A percentile compares a stretch with the other conserved stretches of the same genome.
Conservation (phyloP, 169 alveolate species). For the Cyclospora cayetanensis region DNA sequence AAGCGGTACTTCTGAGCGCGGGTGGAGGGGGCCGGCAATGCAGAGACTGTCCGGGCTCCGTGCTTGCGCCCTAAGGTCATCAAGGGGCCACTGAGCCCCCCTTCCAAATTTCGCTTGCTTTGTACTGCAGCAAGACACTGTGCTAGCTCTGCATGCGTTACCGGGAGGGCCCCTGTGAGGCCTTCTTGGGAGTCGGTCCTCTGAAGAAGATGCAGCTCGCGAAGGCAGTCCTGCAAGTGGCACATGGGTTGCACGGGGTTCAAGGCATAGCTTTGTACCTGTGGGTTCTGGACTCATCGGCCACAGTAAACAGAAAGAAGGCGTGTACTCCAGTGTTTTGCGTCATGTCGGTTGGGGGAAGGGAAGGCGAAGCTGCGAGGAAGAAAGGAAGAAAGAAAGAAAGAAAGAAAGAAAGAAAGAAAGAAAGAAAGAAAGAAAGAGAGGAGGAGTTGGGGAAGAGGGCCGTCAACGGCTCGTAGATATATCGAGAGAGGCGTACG, state of each 20-base stretch:
- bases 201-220: slow-evolving; percentile 59
- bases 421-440: not conserved
- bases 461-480: not conserved
- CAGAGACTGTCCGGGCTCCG: not conserved
- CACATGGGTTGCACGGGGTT: not conserved
- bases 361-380: not conserved
- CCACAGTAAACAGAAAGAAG: not conserved
- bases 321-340: not conserved
- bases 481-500: not conserved
- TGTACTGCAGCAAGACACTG: not conserved
- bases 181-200: not conserved
- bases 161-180: slow-evolving; percentile 2
- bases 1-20: slow-evolving; percentile 1
- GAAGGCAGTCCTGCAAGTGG: slow-evolving; percentile 50
- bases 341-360: not conserved
- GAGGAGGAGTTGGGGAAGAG: not conserved
- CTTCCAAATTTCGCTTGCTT: not conserved
- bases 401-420: not conserved
- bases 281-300: not conserved
- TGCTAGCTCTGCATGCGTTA: not conserved
- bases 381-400: not conserved
- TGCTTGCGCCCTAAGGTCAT: not conserved
- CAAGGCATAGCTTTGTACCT: not conserved
- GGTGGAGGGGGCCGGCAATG: not conserved
- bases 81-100: not conserved